phyloP scores from a whole-genome alignment of 139 green algal genomes.

The Chlamydomonas sp. region DNA sequence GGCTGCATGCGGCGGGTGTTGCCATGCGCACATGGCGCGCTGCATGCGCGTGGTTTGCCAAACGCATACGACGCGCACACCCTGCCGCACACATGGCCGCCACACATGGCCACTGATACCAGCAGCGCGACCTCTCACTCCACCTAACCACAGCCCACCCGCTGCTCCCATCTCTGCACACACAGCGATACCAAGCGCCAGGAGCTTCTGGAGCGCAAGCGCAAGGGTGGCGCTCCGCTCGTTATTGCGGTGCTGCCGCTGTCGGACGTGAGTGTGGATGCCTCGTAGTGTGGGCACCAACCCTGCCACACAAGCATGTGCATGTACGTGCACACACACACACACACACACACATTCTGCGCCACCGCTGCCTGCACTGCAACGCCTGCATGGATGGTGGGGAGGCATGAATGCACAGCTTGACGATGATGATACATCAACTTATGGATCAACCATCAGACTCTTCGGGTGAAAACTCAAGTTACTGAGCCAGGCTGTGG shows the following conservation, averaged over 20 bases:
- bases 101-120: neutral
- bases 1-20: neutral
- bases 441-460: no score
- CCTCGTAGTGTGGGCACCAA: no score
- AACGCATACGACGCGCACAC: neutral
- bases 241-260: constrained; percentile 68
- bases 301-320: neutral
- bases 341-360: no score
- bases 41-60: neutral
- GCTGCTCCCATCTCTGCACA: neutral
- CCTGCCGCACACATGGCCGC: neutral
- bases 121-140: no score
- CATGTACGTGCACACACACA: no score
- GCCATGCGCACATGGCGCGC: neutral
- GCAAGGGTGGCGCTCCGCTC: constrained; percentile 34
- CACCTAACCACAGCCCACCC: no score
- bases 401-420: no score
- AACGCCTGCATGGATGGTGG: no score
- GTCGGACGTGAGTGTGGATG: constrained; percentile 36
- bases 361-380: no score
- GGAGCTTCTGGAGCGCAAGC: constrained; percentile 46
- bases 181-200: constrained; percentile 55
- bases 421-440: no score
- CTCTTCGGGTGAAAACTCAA: no score
- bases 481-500: no score